Conservation (phyloP, 495 filamentous ascomycete genomes). For the Penicillium mononematosum region DNA sequence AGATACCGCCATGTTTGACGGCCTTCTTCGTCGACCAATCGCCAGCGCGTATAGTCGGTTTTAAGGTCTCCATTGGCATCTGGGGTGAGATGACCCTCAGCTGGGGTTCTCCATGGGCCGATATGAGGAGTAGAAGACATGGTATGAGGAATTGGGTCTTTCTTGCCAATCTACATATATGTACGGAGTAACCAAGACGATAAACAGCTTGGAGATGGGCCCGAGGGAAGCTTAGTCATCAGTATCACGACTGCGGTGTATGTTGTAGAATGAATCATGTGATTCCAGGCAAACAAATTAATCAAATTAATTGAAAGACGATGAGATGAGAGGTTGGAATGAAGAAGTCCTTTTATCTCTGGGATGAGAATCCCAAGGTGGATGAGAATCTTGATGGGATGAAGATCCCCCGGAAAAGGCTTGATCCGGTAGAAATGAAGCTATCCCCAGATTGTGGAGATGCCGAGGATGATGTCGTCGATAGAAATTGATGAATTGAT, state of each 20-base stretch:
- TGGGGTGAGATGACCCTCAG: conserved; percentile 40
- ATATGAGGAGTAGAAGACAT: conserved; percentile 33
- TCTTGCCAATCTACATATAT: neutral
- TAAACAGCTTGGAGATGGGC: conserved; percentile 6
- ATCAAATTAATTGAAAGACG: neutral
- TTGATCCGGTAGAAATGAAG: no score
- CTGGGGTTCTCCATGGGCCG: conserved; percentile 42
- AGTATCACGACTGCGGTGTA: conserved; percentile 25
- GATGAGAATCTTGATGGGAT: no score
- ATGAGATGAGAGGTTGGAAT: no score
- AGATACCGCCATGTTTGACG: conserved; percentile 94
- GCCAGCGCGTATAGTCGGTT: conserved; percentile 83
- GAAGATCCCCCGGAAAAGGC: no score
- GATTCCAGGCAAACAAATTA: neutral
- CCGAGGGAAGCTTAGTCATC: conserved; percentile 28
- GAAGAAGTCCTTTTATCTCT: no score
- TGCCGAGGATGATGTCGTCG: no score
- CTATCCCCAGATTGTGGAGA: no score
- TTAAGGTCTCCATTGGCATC: conserved; percentile 44
- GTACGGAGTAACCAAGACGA: conserved; percentile 7
- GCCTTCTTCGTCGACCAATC: conserved; percentile 76
- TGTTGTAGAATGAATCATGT: conserved; percentile 20
- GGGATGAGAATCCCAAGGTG: no score
- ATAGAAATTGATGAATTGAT: no score
- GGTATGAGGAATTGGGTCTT: conserved; percentile 9